Evolutionary conservation across 2,329 filamentous ascomycete species (phyloP).

Genomic region (Akanthomyces uredinophilus): DNA sequence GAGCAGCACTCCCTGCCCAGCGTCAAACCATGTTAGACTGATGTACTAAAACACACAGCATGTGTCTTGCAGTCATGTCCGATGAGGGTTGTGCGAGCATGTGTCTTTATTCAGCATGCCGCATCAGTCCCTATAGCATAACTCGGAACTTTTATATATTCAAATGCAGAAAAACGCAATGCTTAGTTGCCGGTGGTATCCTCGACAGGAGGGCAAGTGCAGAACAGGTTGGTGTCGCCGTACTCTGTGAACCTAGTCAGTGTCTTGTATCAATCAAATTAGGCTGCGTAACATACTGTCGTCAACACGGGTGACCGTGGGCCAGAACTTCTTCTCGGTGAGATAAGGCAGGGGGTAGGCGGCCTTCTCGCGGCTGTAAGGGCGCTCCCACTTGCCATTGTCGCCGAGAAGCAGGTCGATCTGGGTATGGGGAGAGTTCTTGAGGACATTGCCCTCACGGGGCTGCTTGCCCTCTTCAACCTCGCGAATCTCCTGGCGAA

Average conservation of each 20-base stretch:
- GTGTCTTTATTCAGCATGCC: slow-evolving; percentile 17
- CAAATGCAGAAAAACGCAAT: slow-evolving; percentile 5
- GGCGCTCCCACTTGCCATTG: slow-evolving; percentile 66
- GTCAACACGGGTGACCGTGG: slow-evolving; percentile 76
- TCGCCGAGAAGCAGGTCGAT: slow-evolving; percentile 65
- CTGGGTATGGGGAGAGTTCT: slow-evolving; percentile 83
- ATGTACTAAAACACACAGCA: neutral
- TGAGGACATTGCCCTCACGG: slow-evolving; percentile 74
- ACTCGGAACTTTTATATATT: slow-evolving; percentile 15
- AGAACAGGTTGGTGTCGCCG: slow-evolving; percentile 90
- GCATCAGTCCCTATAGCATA: slow-evolving; percentile 8
- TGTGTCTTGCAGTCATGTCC: slow-evolving; percentile 7
- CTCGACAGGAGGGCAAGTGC: slow-evolving; percentile 84
- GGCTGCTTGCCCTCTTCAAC: slow-evolving; percentile 76
- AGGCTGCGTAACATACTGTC: slow-evolving; percentile 59
- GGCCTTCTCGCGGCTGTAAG: slow-evolving; percentile 74
- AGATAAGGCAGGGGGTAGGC: slow-evolving; percentile 81
- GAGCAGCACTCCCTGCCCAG: neutral
- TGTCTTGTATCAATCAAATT: neutral
- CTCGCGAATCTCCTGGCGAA: slow-evolving; percentile 77
- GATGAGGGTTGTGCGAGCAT: slow-evolving; percentile 9
- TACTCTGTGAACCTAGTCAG: slow-evolving; percentile 53
- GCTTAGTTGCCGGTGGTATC: slow-evolving; percentile 38
- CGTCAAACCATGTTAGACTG: slow-evolving; percentile 9
- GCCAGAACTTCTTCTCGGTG: slow-evolving; percentile 97